Conservation (phyloP, 1,284 basidiomycete species). For the Amylostereum areolatum region DNA sequence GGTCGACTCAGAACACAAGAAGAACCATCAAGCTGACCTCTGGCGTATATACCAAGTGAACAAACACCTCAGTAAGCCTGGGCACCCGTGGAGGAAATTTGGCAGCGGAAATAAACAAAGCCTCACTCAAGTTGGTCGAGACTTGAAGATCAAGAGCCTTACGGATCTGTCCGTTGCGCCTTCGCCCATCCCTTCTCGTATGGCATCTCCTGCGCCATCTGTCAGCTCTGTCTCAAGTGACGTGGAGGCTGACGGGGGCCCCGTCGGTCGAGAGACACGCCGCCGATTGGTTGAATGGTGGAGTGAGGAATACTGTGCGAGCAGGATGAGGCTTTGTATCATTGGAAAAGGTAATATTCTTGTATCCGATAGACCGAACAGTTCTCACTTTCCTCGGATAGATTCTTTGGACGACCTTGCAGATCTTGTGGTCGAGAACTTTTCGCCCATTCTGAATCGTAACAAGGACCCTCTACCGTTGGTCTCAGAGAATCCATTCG, state of each 20-base stretch:
- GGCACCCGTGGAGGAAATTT: conserved; percentile 92
- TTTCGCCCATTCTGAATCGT: conserved; percentile 75
- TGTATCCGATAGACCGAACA: conserved; percentile 1
- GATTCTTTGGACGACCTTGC: conserved; percentile 82
- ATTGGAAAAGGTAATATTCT: conserved; percentile 70
- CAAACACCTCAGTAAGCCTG: conserved; percentile 78
- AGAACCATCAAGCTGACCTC: conserved; percentile 92
- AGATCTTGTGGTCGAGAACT: conserved; percentile 64
- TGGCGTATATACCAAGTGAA: conserved; percentile 98
- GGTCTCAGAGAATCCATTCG: conserved; percentile 76
- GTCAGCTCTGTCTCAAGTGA: conserved; percentile 47
- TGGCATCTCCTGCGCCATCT: conserved; percentile 60
- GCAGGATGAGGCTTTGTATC: conserved; percentile 89
- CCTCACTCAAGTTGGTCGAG: conserved; percentile 65
- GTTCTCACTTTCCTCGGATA: conserved; percentile 22
- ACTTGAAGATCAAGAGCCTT: conserved; percentile 43
- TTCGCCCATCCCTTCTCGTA: conserved; percentile 48
- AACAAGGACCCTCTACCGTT: conserved; percentile 57
- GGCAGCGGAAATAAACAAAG: conserved; percentile 89
- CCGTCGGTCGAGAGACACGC: conserved; percentile 82
- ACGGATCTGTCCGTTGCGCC: conserved; percentile 25
- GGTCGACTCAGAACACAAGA: conserved; percentile 98
- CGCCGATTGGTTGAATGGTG: conserved; percentile 95
- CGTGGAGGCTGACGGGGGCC: conserved; percentile 65
- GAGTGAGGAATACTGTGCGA: conserved; percentile 88